A percentile compares a stretch with the other conserved stretches of the same genome.
Evolutionary conservation across 371 early-diverging fungal species (phyloP).

Genomic region (Mucor mucedo): DNA sequence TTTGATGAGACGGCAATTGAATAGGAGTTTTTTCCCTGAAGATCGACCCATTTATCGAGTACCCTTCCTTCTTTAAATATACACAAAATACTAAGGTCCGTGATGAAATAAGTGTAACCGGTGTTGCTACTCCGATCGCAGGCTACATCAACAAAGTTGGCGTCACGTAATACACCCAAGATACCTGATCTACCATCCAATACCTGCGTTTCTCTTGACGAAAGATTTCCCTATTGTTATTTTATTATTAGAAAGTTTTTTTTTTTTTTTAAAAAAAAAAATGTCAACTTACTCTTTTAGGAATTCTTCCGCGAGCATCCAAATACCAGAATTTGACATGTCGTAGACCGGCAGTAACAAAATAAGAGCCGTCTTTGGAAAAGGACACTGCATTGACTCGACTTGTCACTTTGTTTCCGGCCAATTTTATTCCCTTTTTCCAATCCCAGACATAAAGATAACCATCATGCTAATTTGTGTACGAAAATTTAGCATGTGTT

Average conservation of each 20-base stretch:
- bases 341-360: constrained; percentile 81
- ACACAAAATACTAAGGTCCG: constrained; percentile 72
- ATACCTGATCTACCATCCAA: constrained; percentile 79
- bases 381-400: constrained; percentile 72
- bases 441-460: constrained; percentile 86
- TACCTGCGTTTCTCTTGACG: constrained; percentile 57
- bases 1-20: constrained; percentile 67
- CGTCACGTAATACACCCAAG: constrained; percentile 69
- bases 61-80: constrained; percentile 68
- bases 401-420: constrained; percentile 72
- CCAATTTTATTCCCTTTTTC: constrained; percentile 68
- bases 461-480: constrained; percentile 74
- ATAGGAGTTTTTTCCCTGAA: constrained; percentile 69
- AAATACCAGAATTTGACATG: constrained; percentile 88
- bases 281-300: constrained; percentile 41
- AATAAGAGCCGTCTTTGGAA: constrained; percentile 68
- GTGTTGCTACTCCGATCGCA: constrained; percentile 54
- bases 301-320: constrained; percentile 51
- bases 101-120: constrained; percentile 67
- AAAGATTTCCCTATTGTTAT: constrained; percentile 31
- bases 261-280: background rate
- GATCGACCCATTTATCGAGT: constrained; percentile 82
- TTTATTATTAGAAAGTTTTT: background rate
- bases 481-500: constrained; percentile 45
- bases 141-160: constrained; percentile 75